Percentiles rank a stretch among this genome's conserved stretches.
phyloP scores from a whole-genome alignment of 805 yeast genomes.

The Komagataella pastoris region DNA sequence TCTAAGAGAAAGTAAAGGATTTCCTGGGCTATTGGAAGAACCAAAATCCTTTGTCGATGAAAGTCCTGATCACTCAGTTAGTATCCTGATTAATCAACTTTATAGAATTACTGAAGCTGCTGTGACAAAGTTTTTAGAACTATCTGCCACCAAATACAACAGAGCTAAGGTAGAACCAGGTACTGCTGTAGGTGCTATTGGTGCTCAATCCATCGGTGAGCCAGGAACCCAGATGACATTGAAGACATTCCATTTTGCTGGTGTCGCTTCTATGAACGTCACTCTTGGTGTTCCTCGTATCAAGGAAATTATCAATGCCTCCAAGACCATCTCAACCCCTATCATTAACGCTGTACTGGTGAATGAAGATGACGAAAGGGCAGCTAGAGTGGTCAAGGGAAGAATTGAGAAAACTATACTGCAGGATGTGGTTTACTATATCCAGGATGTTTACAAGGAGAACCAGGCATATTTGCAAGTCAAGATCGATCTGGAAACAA shows the following conservation, averaged over 20 bases:
- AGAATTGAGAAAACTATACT: conserved; percentile 86
- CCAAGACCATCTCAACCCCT: conserved; percentile 90
- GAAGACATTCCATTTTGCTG: conserved; percentile 78
- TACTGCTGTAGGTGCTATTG: conserved; percentile 98
- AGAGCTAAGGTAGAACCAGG: conserved; percentile 96
- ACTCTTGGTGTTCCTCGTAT: conserved; percentile 99
- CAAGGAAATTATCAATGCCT: conserved; percentile 95
- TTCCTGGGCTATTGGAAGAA: conserved; percentile 28
- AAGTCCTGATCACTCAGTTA: conserved; percentile 12
- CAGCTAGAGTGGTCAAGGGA: conserved; percentile 97
- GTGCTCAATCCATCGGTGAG: conserved; percentile 98
- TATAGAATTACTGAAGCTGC: conserved; percentile 50
- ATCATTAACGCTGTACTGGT: conserved; percentile 91
- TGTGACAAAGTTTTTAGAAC: conserved; percentile 53
- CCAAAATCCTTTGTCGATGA: conserved; percentile 26
- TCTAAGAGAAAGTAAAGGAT: conserved; percentile 39
- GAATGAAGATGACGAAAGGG: conserved; percentile 88
- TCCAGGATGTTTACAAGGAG: conserved; percentile 88
- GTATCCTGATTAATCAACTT: conserved; percentile 45
- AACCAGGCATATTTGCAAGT: conserved; percentile 67
- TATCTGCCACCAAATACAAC: conserved; percentile 71
- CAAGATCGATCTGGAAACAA: conserved; percentile 70
- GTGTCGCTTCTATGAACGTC: conserved; percentile 98
- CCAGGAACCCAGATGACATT: conserved; percentile 99
- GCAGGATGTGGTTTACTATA: conserved; percentile 75